Percentiles rank a stretch among this genome's conserved stretches.
These are phyloP conservation scores for Isochrysis galbana DNA, from an alignment of 78 protist genomes.

Conservation along the genomic window DNA sequence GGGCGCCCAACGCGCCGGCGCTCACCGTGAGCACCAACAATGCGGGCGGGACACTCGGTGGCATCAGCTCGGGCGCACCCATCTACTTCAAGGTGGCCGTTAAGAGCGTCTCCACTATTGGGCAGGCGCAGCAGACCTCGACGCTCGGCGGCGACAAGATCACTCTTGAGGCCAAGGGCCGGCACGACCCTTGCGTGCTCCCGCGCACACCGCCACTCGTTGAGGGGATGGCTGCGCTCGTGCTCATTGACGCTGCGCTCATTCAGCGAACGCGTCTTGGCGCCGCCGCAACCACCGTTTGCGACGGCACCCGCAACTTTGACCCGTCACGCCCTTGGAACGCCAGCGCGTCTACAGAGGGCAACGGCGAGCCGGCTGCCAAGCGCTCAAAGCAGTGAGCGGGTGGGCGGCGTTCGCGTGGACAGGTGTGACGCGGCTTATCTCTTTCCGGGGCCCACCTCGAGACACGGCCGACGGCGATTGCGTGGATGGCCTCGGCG, in stretches of 20 bases:
- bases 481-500: too few relatives aligned
- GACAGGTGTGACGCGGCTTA: too few relatives aligned
- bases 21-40: constrained; percentile 43
- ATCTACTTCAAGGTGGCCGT: constrained; percentile 64
- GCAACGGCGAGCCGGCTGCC: too few relatives aligned
- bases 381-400: too few relatives aligned
- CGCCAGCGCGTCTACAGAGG: too few relatives aligned
- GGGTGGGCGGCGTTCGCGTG: too few relatives aligned
- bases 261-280: constrained; percentile 2
- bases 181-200: constrained; percentile 83
- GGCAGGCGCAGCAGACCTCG: constrained; percentile 51
- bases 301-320: background rate
- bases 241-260: constrained; percentile 52
- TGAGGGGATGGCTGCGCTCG: constrained; percentile 78
- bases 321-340: too few relatives aligned
- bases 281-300: background rate
- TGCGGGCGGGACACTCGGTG: constrained; percentile 75
- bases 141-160: constrained; percentile 30
- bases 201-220: constrained; percentile 76
- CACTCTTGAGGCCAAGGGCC: constrained; percentile 67
- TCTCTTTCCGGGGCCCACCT: too few relatives aligned
- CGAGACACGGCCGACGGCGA: too few relatives aligned
- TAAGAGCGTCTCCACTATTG: constrained; percentile 76
- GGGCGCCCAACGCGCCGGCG: background rate
- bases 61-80: constrained; percentile 60